These are phyloP conservation scores for Physcia stellaris DNA, from an alignment of 495 filamentous ascomycete species.

Conservation along the genomic window DNA sequence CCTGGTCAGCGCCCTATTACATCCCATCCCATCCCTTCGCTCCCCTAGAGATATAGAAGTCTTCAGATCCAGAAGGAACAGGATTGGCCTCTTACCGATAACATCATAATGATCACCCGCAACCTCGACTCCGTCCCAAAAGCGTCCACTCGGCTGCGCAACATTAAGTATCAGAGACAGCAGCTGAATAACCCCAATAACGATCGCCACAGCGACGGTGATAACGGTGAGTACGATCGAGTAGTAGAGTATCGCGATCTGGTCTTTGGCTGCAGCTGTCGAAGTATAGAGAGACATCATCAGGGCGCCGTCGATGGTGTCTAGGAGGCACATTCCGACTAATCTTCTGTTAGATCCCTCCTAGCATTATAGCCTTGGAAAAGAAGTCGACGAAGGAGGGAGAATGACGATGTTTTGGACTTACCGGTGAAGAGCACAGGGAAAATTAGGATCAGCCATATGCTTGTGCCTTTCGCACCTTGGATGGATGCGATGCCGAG, in stretches of 20 bases:
- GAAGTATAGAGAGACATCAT: slow-evolving; percentile 92
- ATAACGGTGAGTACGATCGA: slow-evolving; percentile 77
- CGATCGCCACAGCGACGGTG: slow-evolving; percentile 74
- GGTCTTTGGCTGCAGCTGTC: slow-evolving; percentile 56
- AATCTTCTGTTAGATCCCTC: neutral
- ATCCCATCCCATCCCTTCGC: no score
- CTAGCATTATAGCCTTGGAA: no score
- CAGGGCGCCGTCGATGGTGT: slow-evolving; percentile 81
- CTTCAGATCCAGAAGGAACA: neutral
- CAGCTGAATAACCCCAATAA: slow-evolving; percentile 77
- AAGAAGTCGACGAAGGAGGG: no score
- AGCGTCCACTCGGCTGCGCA: slow-evolving; percentile 53
- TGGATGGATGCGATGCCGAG: slow-evolving; percentile 81
- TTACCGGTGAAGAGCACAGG: slow-evolving; percentile 78
- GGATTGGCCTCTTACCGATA: slow-evolving; percentile 38
- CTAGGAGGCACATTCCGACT: slow-evolving; percentile 84
- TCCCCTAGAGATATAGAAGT: neutral
- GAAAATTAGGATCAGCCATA: slow-evolving; percentile 93
- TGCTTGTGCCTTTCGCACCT: slow-evolving; percentile 67
- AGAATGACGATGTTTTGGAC: no score
- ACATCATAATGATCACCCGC: slow-evolving; percentile 75
- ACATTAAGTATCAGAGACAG: slow-evolving; percentile 64
- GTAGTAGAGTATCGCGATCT: slow-evolving; percentile 83
- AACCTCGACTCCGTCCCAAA: slow-evolving; percentile 74
- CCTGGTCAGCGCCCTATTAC: slow-evolving; percentile 15